These are phyloP conservation scores for Lasiodiplodia citricola DNA, from an alignment of 2,329 filamentous ascomycete genomes.

Conservation along the genomic window DNA sequence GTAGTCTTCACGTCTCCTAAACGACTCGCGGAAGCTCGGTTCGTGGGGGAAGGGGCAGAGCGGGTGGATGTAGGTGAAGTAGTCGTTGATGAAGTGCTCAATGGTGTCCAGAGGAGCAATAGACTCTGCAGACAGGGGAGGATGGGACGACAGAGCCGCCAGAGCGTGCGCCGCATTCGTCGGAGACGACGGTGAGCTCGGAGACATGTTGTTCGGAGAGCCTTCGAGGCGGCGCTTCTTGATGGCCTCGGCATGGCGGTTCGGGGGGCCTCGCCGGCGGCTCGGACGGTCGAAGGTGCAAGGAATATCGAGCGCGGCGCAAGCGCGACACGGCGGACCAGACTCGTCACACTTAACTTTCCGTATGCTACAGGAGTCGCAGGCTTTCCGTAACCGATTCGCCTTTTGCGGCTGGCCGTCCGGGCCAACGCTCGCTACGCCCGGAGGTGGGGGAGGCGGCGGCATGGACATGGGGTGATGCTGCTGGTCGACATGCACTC, in stretches of 20 bases:
- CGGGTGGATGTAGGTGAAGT: constrained; percentile 82
- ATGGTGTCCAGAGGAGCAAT: constrained; percentile 74
- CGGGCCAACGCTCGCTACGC: constrained; percentile 17
- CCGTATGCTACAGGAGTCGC: constrained; percentile 50
- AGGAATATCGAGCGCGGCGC: constrained; percentile 67
- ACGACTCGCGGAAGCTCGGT: constrained; percentile 74
- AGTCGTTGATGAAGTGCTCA: constrained; percentile 75
- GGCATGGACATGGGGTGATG: constrained; percentile 25
- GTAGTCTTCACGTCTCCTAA: constrained; percentile 69
- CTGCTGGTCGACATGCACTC: constrained; percentile 22
- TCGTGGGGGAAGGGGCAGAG: constrained; percentile 80
- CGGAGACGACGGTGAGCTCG: constrained; percentile 55
- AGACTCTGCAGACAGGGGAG: constrained; percentile 64
- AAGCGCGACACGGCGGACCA: constrained; percentile 70
- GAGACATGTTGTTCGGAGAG: constrained; percentile 47
- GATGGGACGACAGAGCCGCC: constrained; percentile 54
- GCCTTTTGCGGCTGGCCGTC: constrained; percentile 37
- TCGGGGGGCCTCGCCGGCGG: constrained; percentile 68
- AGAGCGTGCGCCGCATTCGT: constrained; percentile 60
- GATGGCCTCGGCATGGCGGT: constrained; percentile 69
- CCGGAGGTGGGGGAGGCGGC: constrained; percentile 23
- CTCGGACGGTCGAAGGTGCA: constrained; percentile 71
- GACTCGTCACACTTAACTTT: constrained; percentile 65
- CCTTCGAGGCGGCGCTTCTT: constrained; percentile 64
- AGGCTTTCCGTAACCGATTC: constrained; percentile 47